phyloP scores from a whole-genome alignment of 352 stramenopile genomes.

The Phytopythium vexans region DNA sequence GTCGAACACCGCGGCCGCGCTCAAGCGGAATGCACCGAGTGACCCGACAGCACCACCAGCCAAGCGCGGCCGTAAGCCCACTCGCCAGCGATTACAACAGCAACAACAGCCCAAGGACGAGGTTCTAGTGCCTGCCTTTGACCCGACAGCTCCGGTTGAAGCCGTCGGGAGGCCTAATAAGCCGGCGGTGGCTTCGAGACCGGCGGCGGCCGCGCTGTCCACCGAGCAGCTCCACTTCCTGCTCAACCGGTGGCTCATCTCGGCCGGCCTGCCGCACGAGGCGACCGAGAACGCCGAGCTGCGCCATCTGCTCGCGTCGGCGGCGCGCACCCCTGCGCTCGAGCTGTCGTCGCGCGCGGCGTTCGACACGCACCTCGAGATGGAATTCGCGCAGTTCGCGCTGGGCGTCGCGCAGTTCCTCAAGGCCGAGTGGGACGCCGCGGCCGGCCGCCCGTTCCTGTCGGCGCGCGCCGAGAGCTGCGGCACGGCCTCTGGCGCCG shows the following conservation, averaged over 20 bases:
- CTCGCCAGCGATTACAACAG: background rate
- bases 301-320: slow-evolving; percentile 9
- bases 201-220: slow-evolving; percentile 4
- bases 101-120: slow-evolving; percentile 1
- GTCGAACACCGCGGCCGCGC: background rate
- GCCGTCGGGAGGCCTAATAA: too few relatives aligned
- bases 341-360: slow-evolving; percentile 4
- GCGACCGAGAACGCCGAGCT: slow-evolving; percentile 14
- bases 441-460: slow-evolving; percentile 19
- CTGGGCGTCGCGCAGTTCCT: slow-evolving; percentile 17
- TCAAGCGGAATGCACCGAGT: background rate
- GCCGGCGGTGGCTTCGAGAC: too few relatives aligned
- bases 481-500: slow-evolving; percentile 2
- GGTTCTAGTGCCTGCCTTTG: too few relatives aligned
- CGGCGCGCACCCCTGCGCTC: background rate
- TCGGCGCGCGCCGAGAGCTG: slow-evolving; percentile 17
- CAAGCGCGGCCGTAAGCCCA: too few relatives aligned
- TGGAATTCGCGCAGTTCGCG: slow-evolving; percentile 23
- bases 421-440: slow-evolving; percentile 11
- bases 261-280: slow-evolving; percentile 15
- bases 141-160: too few relatives aligned
- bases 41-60: too few relatives aligned
- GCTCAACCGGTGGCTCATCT: slow-evolving; percentile 25
- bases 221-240: slow-evolving; percentile 9
- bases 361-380: slow-evolving; percentile 9